phyloP scores from a whole-genome alignment of 257 asterid genomes.

The Nicotiana benthamiana region DNA sequence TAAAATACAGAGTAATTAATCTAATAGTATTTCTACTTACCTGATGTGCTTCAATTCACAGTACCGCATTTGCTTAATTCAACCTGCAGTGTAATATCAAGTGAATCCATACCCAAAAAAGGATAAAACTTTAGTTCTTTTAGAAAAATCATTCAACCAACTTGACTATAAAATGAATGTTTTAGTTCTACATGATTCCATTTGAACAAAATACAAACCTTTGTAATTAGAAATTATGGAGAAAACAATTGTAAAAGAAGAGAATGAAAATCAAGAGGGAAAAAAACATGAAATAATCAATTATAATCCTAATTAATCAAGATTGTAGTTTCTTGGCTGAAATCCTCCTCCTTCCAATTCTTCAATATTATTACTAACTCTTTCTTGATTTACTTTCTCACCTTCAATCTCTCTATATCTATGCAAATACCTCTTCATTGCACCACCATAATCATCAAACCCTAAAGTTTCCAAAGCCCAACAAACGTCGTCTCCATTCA shows the following conservation, averaged over 20 bases:
- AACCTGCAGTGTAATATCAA: not conserved
- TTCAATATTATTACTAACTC: slow-evolving; percentile 9
- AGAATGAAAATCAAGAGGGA: not conserved
- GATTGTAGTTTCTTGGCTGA: not conserved
- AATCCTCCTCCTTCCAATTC: slow-evolving; percentile 9
- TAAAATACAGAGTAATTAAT: not conserved
- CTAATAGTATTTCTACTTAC: not conserved
- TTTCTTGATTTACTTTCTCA: slow-evolving; percentile 27
- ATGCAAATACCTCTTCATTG: slow-evolving; percentile 48
- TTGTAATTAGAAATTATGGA: not conserved
- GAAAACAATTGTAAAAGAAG: not conserved
- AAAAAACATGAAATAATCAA: not conserved
- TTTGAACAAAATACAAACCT: not conserved
- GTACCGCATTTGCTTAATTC: not conserved
- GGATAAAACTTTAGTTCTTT: not conserved
- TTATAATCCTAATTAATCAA: not conserved
- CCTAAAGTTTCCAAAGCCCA: slow-evolving; percentile 53
- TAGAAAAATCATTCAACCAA: not conserved
- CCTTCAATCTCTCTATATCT: slow-evolving; percentile 56
- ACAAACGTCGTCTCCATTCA: slow-evolving; percentile 66
- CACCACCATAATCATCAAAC: slow-evolving; percentile 45
- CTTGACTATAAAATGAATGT: not conserved
- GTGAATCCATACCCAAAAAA: not conserved
- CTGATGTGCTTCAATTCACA: not conserved
- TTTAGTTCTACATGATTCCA: not conserved